phyloP scores from a whole-genome alignment of 306 rosid genomes.

The Bauhinia variegata region DNA sequence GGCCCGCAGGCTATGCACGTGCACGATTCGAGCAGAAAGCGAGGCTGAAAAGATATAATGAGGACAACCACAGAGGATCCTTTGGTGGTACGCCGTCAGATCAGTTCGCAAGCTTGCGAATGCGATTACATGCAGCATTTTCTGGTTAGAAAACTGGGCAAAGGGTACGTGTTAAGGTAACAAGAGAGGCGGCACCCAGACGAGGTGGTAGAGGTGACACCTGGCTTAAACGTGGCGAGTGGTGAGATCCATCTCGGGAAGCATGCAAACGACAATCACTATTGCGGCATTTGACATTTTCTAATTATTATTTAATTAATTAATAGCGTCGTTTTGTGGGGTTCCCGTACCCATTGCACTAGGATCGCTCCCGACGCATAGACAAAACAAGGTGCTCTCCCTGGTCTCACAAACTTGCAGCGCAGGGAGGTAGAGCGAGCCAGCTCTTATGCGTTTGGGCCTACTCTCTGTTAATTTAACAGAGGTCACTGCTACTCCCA shows the following conservation, averaged over 20 bases:
- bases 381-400: no score
- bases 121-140: neutral
- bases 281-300: slow-evolving; percentile 29
- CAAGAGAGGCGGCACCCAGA: slow-evolving; percentile 10
- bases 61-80: no score
- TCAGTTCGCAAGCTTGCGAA: no score
- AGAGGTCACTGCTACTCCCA: no score
- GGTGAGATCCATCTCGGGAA: neutral
- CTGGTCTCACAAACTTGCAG: no score
- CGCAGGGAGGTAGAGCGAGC: no score
- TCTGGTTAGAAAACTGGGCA: neutral
- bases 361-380: no score
- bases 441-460: no score
- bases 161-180: slow-evolving; percentile 48
- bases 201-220: slow-evolving; percentile 38
- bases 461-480: no score
- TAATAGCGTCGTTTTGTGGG: slow-evolving; percentile 35
- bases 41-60: no score
- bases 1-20: neutral
- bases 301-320: no score
- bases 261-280: neutral
- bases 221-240: slow-evolving; percentile 57
- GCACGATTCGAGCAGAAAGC: neutral
- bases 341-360: slow-evolving; percentile 1
- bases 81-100: no score